phyloP scores from a whole-genome alignment of 208 protist genomes.

The Leishmania gerbilli region DNA sequence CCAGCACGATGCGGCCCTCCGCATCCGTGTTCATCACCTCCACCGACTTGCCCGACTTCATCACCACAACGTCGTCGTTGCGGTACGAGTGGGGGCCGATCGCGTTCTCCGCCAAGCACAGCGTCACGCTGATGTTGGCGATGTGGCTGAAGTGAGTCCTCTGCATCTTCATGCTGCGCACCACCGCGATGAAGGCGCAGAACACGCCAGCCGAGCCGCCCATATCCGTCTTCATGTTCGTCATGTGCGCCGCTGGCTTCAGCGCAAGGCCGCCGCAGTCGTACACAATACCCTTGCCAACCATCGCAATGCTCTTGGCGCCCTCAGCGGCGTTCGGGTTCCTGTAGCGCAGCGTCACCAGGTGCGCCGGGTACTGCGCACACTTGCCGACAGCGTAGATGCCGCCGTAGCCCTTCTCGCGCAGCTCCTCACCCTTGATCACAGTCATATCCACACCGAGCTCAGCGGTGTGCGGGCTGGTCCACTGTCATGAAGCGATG shows the following conservation, averaged over 20 bases:
- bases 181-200: slow-evolving; percentile 73
- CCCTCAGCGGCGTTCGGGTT: slow-evolving; percentile 37
- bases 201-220: slow-evolving; percentile 82
- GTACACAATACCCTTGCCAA: slow-evolving; percentile 91
- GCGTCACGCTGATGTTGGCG: slow-evolving; percentile 60
- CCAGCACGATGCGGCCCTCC: slow-evolving; percentile 88
- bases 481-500: background rate
- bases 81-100: slow-evolving; percentile 70
- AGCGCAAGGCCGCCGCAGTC: slow-evolving; percentile 88
- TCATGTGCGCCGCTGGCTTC: slow-evolving; percentile 78
- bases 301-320: slow-evolving; percentile 63
- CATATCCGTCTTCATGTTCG: slow-evolving; percentile 92
- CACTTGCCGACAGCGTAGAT: slow-evolving; percentile 80
- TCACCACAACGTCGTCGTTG: slow-evolving; percentile 84
- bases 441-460: slow-evolving; percentile 49
- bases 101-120: slow-evolving; percentile 89
- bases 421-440: slow-evolving; percentile 75
- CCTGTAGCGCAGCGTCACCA: slow-evolving; percentile 71
- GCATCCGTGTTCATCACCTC: slow-evolving; percentile 93
- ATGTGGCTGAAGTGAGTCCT: slow-evolving; percentile 39
- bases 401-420: slow-evolving; percentile 66
- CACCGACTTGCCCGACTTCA: slow-evolving; percentile 88
- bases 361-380: slow-evolving; percentile 64
- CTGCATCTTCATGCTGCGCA: slow-evolving; percentile 45
- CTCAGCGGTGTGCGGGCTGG: slow-evolving; percentile 35